Base-by-base conservation (phyloP, 352 stramenopile genomes). In the Phytophthora macrochlamydospora region DNA sequence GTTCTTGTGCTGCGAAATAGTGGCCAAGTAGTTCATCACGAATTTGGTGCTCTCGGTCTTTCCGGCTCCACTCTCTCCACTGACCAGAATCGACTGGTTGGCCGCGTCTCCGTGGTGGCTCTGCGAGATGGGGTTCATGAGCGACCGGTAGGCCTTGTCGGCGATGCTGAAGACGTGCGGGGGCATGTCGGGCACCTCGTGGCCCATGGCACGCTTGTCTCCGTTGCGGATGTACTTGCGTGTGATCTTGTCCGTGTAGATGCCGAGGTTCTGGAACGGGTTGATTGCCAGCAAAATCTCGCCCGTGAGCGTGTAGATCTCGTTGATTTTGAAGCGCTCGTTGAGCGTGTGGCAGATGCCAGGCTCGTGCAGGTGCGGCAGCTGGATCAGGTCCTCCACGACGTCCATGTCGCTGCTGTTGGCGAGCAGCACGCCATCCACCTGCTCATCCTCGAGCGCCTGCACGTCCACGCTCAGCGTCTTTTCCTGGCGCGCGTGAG, bases 21-120 rank as follows among this genome's bases (percentile, higher is more conserved):
- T 97, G 6, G 96, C 93, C 30, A 99, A 73, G 72, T 98, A 99
- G 62, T 98, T 83, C 82, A 99, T 95, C 29, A 98, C 87, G 62
- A 98, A 91, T 79, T 99, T 99, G 38, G 97, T 99, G 11, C 91
- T 97, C 56, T 99, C 97, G 12, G 97, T 99, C 79, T 99, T 99
- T 37, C 96, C 96, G 11, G 97, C 96, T 35, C 97, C 97, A 57
- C 71, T 93, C 76, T 98, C 93, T 38, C 93, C 93, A 35, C 85
- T 97, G 14, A 98, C 94, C 13, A 98, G 76, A 46, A 98, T 97
- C 8, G 87, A 95, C 77, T 98, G 94, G 78, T 98, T 90, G 4
- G 74, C 76, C 29, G 71, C 75, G 7, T 69, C 68, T 49, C 70
- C 68, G 29, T 67, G 55, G 1, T 68, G 32, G 7, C 55, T 66